A percentile compares a stretch with the other conserved stretches of the same genome.
Conservation (phyloP, 345 rosid species). For the Lumnitzera racemosa region DNA sequence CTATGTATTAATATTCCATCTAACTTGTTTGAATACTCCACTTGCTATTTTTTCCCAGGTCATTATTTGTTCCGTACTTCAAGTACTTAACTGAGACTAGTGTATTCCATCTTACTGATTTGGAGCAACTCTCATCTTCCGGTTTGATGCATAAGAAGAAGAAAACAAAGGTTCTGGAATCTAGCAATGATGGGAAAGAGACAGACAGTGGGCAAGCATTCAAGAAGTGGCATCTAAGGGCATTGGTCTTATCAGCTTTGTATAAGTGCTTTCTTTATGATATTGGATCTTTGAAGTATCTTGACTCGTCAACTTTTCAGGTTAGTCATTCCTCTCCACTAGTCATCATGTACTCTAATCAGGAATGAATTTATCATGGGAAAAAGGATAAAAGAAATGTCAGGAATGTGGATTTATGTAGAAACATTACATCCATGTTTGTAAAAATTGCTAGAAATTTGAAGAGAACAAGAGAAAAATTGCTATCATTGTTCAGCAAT, state of each 20-base stretch:
- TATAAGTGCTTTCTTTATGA: conserved; percentile 80
- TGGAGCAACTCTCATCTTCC: conserved; percentile 22
- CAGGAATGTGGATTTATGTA: no score
- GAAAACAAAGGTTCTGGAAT: conserved; percentile 64
- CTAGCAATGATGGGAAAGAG: conserved; percentile 15
- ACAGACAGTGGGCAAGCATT: conserved; percentile 18
- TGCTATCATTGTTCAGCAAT: no score
- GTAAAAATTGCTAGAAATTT: no score
- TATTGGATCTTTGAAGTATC: conserved; percentile 65
- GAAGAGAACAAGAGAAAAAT: no score
- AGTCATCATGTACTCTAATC: background rate
- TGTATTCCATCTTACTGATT: conserved; percentile 47
- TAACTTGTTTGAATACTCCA: conserved; percentile 1
- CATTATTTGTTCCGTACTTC: conserved; percentile 87
- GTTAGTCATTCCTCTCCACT: conserved; percentile 19
- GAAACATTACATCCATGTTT: no score
- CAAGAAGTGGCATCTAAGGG: conserved; percentile 76
- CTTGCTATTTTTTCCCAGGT: conserved; percentile 37
- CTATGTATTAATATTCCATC: background rate
- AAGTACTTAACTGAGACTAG: conserved; percentile 66
- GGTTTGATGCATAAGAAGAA: conserved; percentile 56
- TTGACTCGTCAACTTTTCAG: conserved; percentile 82
- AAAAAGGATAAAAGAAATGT: no score
- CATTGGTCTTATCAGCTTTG: conserved; percentile 63
- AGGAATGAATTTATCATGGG: no score